Evolutionary conservation across 148 eudicot genomes (phyloP).

Genomic region (Rhododendron mucronatum): DNA sequence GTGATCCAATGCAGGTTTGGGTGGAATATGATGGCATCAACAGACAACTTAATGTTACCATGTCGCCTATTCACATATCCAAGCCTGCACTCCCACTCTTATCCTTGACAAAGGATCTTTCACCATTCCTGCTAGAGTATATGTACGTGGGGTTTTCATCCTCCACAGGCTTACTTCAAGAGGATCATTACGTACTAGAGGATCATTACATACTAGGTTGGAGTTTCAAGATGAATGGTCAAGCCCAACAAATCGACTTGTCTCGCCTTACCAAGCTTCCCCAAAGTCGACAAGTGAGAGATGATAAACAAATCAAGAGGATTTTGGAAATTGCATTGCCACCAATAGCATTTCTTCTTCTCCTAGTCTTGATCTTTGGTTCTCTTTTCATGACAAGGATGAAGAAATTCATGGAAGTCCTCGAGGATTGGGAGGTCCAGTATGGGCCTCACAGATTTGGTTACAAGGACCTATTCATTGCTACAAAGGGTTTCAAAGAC

Average conservation of each 20-base stretch:
- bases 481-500: not conserved
- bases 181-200: no score
- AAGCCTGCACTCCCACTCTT: no score
- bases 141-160: slow-evolving; percentile 6
- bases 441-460: not conserved
- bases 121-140: not conserved
- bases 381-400: not conserved
- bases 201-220: not conserved
- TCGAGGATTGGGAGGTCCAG: slow-evolving; percentile 9
- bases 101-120: no score
- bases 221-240: slow-evolving; percentile 6
- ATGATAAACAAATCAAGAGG: not conserved
- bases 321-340: not conserved
- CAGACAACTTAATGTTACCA: no score
- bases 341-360: not conserved
- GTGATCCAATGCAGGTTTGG: no score
- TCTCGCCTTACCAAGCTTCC: not conserved
- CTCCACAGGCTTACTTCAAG: not conserved
- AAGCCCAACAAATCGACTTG: not conserved
- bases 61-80: no score
- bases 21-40: no score
- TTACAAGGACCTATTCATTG: not conserved
- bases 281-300: not conserved
- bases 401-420: not conserved
- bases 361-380: no score